phyloP scores from a whole-genome alignment of 1,284 basidiomycete species.

The Cutaneotrichosporon cyanovorans region DNA sequence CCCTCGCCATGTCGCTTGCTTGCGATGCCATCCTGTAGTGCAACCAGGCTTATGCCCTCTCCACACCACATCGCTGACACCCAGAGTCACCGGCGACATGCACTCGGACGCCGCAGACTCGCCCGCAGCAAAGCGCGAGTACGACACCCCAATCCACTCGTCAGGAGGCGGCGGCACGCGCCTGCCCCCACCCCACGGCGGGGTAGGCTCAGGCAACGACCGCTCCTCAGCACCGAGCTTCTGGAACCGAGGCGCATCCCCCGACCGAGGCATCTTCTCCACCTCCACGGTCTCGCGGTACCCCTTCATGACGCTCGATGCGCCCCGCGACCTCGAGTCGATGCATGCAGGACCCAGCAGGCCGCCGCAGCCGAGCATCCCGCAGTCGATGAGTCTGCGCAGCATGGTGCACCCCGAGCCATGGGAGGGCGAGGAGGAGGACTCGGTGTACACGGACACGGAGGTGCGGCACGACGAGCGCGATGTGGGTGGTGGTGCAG shows the following conservation, averaged over 20 bases:
- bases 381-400: slow-evolving; percentile 8
- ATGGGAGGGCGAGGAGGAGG: slow-evolving; percentile 17
- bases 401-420: slow-evolving; percentile 19
- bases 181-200: not conserved
- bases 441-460: slow-evolving; percentile 10
- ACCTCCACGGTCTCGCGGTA: slow-evolving; percentile 6
- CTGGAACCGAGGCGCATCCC: slow-evolving; percentile 11
- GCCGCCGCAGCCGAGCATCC: not conserved
- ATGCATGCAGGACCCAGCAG: not conserved
- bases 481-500: not conserved
- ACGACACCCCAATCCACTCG: not conserved
- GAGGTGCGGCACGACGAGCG: not conserved
- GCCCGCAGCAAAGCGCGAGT: slow-evolving; percentile 9
- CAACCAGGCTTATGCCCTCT: too few species aligned
- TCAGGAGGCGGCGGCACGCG: too few species aligned
- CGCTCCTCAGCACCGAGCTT: not conserved
- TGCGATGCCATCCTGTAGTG: too few species aligned
- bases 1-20: too few species aligned
- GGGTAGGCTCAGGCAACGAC: not conserved
- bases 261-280: slow-evolving; percentile 10
- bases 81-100: slow-evolving; percentile 1
- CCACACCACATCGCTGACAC: not conserved
- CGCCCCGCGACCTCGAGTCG: slow-evolving; percentile 2
- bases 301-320: slow-evolving; percentile 16
- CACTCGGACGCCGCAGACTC: slow-evolving; percentile 1